These are phyloP conservation scores for Hortaea sp. DNA, from an alignment of 2,329 filamentous ascomycete genomes.

Conservation along the genomic window DNA sequence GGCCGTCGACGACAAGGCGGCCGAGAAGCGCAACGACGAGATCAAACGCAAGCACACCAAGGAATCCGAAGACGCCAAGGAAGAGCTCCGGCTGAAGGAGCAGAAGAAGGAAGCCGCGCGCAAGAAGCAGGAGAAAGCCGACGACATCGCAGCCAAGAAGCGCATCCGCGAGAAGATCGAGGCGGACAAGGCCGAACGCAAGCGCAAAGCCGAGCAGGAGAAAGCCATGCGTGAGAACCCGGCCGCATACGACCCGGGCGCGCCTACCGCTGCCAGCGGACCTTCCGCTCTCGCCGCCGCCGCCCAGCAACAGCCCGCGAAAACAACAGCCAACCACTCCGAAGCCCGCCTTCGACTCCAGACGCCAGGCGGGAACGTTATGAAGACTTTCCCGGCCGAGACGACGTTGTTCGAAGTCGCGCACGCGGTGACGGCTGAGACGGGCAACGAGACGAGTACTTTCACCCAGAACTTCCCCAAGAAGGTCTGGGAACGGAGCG, in stretches of 20 bases:
- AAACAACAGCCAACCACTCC: slow-evolving; percentile 61
- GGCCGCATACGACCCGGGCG: slow-evolving; percentile 40
- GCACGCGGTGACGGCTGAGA: slow-evolving; percentile 61
- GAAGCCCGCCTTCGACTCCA: slow-evolving; percentile 78
- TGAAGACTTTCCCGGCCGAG: slow-evolving; percentile 80
- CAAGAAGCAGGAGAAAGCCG: slow-evolving; percentile 80
- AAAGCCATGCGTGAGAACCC: slow-evolving; percentile 81
- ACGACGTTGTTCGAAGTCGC: slow-evolving; percentile 91
- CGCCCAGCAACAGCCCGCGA: slow-evolving; percentile 41
- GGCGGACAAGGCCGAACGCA: slow-evolving; percentile 82
- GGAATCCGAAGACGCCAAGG: slow-evolving; percentile 80
- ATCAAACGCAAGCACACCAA: slow-evolving; percentile 80
- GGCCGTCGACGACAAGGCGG: slow-evolving; percentile 64
- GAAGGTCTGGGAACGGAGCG: slow-evolving; percentile 61
- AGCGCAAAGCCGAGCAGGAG: slow-evolving; percentile 72
- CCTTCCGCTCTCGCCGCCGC: slow-evolving; percentile 28
- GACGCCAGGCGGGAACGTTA: slow-evolving; percentile 62
- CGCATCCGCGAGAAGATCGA: slow-evolving; percentile 89
- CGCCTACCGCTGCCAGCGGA: slow-evolving; percentile 35
- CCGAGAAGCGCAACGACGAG: slow-evolving; percentile 75
- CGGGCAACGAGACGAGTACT: slow-evolving; percentile 57
- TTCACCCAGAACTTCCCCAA: slow-evolving; percentile 82
- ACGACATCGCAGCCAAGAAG: slow-evolving; percentile 76
- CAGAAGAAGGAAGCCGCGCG: slow-evolving; percentile 81
- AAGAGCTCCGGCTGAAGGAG: slow-evolving; percentile 78